A percentile compares a stretch with the other conserved stretches of the same genome.
phyloP scores from a whole-genome alignment of 176 grass and related monocot species.

The Ensete ventricosum region DNA sequence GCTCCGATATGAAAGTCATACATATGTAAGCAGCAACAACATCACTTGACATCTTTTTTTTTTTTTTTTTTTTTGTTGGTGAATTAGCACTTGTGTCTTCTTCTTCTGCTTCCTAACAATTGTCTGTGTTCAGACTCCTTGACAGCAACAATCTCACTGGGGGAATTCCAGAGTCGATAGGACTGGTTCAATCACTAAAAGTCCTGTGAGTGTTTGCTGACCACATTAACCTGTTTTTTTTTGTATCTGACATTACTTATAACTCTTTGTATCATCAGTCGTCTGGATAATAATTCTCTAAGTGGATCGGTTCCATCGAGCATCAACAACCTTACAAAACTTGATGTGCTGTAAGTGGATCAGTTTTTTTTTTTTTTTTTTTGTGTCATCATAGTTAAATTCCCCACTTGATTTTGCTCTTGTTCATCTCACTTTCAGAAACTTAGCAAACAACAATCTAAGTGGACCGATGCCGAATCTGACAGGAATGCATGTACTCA shows the following conservation, averaged over 20 bases:
- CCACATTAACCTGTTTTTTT: not conserved
- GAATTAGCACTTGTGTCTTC: not conserved
- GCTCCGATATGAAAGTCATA: conserved; percentile 56
- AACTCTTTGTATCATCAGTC: not conserved
- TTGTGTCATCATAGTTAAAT: not conserved
- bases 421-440: conserved; percentile 23
- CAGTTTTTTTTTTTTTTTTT: too few species aligned
- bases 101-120: conserved; percentile 1
- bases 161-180: conserved; percentile 61
- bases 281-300: conserved; percentile 6
- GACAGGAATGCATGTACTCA: conserved; percentile 23
- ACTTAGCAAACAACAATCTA: conserved; percentile 47
- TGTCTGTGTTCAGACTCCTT: conserved; percentile 46
- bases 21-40: conserved; percentile 60
- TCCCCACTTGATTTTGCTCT: too few species aligned
- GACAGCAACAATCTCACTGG: conserved; percentile 69
- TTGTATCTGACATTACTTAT: too few species aligned
- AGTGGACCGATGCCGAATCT: conserved; percentile 35
- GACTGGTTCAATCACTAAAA: conserved; percentile 49
- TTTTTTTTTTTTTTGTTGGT: too few species aligned
- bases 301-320: not conserved
- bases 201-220: conserved; percentile 51
- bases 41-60: not conserved
- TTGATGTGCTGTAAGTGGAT: conserved; percentile 6
- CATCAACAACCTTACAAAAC: conserved; percentile 7